Percentiles rank a stretch among this genome's conserved stretches.
These are phyloP conservation scores for Monosiga brevicollis DNA, from an alignment of 78 protist species.

Conservation along the genomic window DNA sequence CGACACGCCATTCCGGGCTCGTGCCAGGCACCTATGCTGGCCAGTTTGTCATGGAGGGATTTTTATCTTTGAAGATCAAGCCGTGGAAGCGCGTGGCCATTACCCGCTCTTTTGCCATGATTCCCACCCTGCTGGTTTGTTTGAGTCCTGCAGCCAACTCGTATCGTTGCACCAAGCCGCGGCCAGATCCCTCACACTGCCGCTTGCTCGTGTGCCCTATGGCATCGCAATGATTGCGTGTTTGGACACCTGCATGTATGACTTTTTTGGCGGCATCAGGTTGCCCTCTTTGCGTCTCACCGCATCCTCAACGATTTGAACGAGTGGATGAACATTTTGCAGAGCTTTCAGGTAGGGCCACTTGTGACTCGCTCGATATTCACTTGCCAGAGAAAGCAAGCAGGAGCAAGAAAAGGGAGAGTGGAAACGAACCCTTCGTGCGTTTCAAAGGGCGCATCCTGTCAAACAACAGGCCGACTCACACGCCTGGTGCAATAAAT, in stretches of 20 bases:
- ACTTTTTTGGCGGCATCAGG: background rate
- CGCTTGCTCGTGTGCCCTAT: background rate
- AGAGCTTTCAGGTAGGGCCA: constrained; percentile 62
- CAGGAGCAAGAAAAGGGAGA: too few species aligned
- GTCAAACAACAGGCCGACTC: too few species aligned
- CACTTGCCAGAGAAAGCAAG: too few species aligned
- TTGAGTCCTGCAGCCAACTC: background rate
- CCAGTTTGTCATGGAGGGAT: constrained; percentile 80
- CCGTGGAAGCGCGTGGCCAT: constrained; percentile 62
- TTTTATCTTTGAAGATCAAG: constrained; percentile 35
- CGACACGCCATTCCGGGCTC: constrained; percentile 71
- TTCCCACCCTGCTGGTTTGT: constrained; percentile 57
- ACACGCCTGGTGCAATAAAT: too few species aligned
- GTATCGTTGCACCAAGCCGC: background rate
- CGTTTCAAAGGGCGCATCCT: too few species aligned
- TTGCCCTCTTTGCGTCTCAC: constrained; percentile 6
- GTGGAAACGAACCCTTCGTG: too few species aligned
- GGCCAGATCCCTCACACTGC: background rate
- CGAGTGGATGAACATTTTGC: constrained; percentile 60
- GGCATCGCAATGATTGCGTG: too few species aligned
- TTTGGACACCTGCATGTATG: background rate
- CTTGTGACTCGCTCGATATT: too few species aligned
- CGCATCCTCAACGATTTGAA: constrained; percentile 25
- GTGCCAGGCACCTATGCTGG: constrained; percentile 76
- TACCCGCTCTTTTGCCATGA: constrained; percentile 57